These are phyloP conservation scores for Trametes meyenii DNA, from an alignment of 768 basidiomycete genomes.

Conservation along the genomic window DNA sequence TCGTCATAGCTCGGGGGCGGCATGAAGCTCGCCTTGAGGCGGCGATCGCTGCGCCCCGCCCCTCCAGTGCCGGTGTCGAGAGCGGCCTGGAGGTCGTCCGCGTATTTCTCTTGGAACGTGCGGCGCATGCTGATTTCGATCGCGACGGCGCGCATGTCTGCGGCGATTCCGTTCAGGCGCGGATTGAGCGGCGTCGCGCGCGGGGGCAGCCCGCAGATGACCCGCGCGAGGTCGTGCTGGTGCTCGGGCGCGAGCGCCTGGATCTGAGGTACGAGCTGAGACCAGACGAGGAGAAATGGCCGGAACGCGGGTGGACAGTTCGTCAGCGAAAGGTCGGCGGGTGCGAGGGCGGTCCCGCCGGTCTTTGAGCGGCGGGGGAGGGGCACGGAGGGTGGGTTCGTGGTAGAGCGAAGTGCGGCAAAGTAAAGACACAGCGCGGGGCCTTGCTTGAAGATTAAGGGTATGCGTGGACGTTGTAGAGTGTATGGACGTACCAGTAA, in stretches of 20 bases:
- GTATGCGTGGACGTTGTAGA: background rate
- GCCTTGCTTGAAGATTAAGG: constrained; percentile 41
- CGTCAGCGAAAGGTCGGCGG: constrained; percentile 58
- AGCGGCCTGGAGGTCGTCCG: constrained; percentile 74
- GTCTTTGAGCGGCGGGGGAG: constrained; percentile 60
- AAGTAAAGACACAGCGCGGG: constrained; percentile 86
- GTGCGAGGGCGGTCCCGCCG: constrained; percentile 32
- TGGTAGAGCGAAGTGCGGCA: constrained; percentile 75
- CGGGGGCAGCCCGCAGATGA: constrained; percentile 66
- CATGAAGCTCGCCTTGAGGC: constrained; percentile 60
- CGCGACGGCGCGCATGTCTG: constrained; percentile 81
- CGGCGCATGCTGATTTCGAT: constrained; percentile 86
- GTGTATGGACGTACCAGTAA: constrained; percentile 57
- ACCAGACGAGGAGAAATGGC: constrained; percentile 76
- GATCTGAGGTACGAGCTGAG: constrained; percentile 62
- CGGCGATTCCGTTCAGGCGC: constrained; percentile 62
- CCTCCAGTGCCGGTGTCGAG: constrained; percentile 58
- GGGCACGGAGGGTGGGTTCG: constrained; percentile 79
- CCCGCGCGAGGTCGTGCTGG: constrained; percentile 81
- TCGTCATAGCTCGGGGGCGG: constrained; percentile 70
- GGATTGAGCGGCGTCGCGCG: constrained; percentile 45
- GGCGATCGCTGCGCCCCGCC: constrained; percentile 28
- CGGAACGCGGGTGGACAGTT: constrained; percentile 75
- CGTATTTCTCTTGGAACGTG: constrained; percentile 82
- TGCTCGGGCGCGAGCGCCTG: constrained; percentile 62